A percentile compares a stretch with the other conserved stretches of the same genome.
These are phyloP conservation scores for Lentinula novae-zelandiae DNA, from an alignment of 1,284 basidiomycete genomes.

Conservation along the genomic window DNA sequence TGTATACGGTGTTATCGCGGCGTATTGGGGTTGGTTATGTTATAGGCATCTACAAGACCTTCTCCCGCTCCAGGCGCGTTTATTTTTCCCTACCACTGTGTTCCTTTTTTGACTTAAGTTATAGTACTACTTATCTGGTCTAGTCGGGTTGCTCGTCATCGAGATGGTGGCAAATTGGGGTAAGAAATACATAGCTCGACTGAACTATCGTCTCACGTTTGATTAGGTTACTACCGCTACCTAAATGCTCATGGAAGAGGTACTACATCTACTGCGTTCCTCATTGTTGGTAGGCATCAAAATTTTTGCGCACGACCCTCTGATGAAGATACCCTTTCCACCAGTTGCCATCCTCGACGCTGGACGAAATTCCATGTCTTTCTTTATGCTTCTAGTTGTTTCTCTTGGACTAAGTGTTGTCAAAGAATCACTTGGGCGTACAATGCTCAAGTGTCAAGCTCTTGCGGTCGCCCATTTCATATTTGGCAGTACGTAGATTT, in stretches of 20 bases:
- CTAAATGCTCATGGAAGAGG: conserved; percentile 85
- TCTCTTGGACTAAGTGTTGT: conserved; percentile 85
- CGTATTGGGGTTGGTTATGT: conserved; percentile 83
- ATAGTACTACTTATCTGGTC: conserved; percentile 92
- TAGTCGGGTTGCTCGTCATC: conserved; percentile 84
- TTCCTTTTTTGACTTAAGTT: conserved; percentile 14
- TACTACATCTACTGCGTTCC: conserved; percentile 73
- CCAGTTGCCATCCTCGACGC: conserved; percentile 89
- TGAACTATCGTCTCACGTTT: conserved; percentile 7
- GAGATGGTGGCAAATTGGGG: conserved; percentile 93
- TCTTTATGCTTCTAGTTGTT: conserved; percentile 94
- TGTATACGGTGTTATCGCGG: conserved; percentile 68
- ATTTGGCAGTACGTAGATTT: conserved; percentile 75
- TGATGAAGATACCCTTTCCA: not conserved
- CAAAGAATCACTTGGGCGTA: conserved; percentile 71
- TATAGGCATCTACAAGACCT: conserved; percentile 81
- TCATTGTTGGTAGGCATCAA: conserved; percentile 68
- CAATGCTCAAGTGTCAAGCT: conserved; percentile 76
- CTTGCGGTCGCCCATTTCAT: conserved; percentile 85
- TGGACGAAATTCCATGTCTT: conserved; percentile 88
- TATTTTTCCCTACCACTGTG: not conserved
- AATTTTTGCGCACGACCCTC: not conserved
- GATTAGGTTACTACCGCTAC: conserved; percentile 78
- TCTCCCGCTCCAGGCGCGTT: conserved; percentile 75
- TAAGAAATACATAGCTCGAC: conserved; percentile 25